A percentile compares a stretch with the other conserved stretches of the same genome.
Conservation (phyloP, 2,329 filamentous ascomycete species). For the Xylariales sp. region DNA sequence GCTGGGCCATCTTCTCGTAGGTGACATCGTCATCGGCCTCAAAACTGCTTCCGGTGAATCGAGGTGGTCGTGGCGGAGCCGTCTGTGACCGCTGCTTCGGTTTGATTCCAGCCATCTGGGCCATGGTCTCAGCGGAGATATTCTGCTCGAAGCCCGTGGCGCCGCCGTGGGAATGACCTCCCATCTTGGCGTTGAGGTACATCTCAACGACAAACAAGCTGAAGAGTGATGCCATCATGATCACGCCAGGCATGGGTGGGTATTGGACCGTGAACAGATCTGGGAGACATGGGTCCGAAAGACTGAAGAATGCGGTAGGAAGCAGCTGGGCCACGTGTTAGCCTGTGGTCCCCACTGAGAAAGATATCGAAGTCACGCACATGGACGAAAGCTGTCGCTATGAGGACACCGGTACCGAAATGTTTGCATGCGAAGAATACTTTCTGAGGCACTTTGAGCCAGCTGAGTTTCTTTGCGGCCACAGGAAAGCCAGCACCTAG, state of each 20-base stretch:
- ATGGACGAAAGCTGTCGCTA: slow-evolving; percentile 71
- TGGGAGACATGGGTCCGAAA: slow-evolving; percentile 51
- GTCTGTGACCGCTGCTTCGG: slow-evolving; percentile 2
- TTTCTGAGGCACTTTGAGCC: slow-evolving; percentile 52
- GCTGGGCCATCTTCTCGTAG: slow-evolving; percentile 36
- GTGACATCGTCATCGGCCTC: slow-evolving; percentile 31
- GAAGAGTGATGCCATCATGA: slow-evolving; percentile 61
- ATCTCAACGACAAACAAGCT: slow-evolving; percentile 58
- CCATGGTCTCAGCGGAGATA: slow-evolving; percentile 10
- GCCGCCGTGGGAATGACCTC: slow-evolving; percentile 55
- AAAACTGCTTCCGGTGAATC: slow-evolving; percentile 25
- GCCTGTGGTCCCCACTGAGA: not conserved
- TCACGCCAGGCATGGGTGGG: slow-evolving; percentile 57
- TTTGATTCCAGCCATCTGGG: slow-evolving; percentile 10
- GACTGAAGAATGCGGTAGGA: slow-evolving; percentile 53
- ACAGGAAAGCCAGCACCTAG: slow-evolving; percentile 48
- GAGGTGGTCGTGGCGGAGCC: slow-evolving; percentile 27
- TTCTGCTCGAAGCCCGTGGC: slow-evolving; percentile 38
- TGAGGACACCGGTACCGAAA: slow-evolving; percentile 66
- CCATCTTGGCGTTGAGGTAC: slow-evolving; percentile 55
- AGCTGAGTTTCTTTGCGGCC: slow-evolving; percentile 49
- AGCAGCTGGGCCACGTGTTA: slow-evolving; percentile 37
- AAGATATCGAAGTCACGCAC: slow-evolving; percentile 28
- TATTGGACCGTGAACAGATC: slow-evolving; percentile 56
- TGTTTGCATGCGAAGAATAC: slow-evolving; percentile 61